Evolutionary conservation across 192 early-diverging fungal genomes (phyloP).

Genomic region (Gigaspora rosea): DNA sequence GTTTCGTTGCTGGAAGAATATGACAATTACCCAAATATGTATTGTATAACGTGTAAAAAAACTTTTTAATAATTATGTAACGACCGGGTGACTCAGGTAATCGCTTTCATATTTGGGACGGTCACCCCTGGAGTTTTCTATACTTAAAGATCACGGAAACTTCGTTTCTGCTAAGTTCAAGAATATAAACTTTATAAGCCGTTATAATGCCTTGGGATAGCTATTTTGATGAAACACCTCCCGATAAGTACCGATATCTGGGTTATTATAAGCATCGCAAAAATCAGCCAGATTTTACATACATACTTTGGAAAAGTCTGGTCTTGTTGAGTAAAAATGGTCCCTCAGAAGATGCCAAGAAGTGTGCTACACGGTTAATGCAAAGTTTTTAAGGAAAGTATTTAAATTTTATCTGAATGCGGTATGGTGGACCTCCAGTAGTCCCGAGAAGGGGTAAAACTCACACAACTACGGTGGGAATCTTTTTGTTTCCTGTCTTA

Average conservation of each 20-base stretch:
- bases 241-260: constrained; percentile 29
- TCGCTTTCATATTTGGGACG: too few species aligned
- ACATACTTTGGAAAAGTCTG: constrained; percentile 17
- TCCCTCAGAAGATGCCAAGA: constrained; percentile 16
- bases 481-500: constrained; percentile 22
- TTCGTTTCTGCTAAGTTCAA: too few species aligned
- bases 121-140: too few species aligned
- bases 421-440: constrained; percentile 28
- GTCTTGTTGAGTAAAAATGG: not conserved
- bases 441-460: constrained; percentile 29
- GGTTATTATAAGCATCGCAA: constrained; percentile 26
- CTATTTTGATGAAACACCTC: constrained; percentile 26
- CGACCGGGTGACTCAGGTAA: too few species aligned
- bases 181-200: too few species aligned
- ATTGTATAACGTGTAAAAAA: too few species aligned
- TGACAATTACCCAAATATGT: too few species aligned
- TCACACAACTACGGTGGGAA: constrained; percentile 29
- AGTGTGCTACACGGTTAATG: not conserved
- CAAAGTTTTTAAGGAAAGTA: constrained; percentile 11
- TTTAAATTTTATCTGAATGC: not conserved
- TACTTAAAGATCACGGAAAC: too few species aligned
- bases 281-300: constrained; percentile 1
- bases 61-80: too few species aligned
- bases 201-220: not conserved
- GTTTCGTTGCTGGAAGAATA: too few species aligned